Conservation (phyloP, 2,329 filamentous ascomycete genomes). For the Sclerotinia glacialis region DNA sequence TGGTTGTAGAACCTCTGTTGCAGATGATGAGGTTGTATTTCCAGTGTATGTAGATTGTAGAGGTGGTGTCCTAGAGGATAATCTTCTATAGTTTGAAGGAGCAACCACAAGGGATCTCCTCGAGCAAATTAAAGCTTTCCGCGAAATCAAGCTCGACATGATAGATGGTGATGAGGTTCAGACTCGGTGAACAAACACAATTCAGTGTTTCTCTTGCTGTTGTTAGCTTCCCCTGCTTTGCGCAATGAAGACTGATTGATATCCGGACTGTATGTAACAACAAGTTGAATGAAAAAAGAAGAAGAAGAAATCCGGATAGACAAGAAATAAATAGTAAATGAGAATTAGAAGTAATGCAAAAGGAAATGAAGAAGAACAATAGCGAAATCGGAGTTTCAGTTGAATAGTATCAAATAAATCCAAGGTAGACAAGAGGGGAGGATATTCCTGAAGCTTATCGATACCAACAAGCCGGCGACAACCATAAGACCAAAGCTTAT, state of each 20-base stretch:
- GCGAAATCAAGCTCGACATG: constrained; percentile 5
- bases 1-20: constrained; percentile 20
- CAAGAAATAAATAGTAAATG: constrained; percentile 8
- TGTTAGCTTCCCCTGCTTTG: not conserved
- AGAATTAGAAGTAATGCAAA: not conserved
- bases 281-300: constrained; percentile 1
- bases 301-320: not conserved
- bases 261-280: not conserved
- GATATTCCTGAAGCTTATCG: constrained; percentile 8
- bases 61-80: constrained; percentile 33
- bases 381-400: constrained; percentile 1
- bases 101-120: not conserved
- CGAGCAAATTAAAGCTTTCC: not conserved
- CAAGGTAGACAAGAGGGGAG: not conserved
- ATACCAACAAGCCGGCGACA: constrained; percentile 8
- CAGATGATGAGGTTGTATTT: constrained; percentile 24
- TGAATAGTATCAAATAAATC: not conserved
- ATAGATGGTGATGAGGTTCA: not conserved
- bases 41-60: constrained; percentile 23
- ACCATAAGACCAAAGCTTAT: constrained; percentile 6
- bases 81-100: constrained; percentile 21
- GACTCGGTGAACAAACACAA: not conserved
- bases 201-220: not conserved
- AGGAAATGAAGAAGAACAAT: not conserved
- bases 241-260: not conserved